Evolutionary conservation across 1,284 basidiomycete genomes (phyloP), one percentile per base, ranked within the genome.

Genomic region (Wolfiporia cocos): DNA sequence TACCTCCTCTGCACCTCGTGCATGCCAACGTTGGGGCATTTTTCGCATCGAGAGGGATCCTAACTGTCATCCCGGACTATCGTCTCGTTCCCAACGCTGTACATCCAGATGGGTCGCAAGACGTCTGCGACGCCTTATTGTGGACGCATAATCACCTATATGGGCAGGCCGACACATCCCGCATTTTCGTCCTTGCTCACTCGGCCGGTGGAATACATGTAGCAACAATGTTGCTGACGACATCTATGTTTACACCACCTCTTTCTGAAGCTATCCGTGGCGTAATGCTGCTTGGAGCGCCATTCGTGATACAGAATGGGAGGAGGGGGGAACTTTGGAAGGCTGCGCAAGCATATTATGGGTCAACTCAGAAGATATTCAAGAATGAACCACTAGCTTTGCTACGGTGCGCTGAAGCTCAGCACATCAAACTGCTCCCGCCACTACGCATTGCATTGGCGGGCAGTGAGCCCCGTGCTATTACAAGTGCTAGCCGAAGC

Each of bases 1-100:
- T 18, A 10, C 40, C 40, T 6, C 33, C 32, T 7, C 32, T 18
- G 21, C 17, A 41, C 29, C 40, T 41, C 23, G 23, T 35, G 14
- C 33, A 41, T 28, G 33, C 40, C 17, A 41, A 41, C 33, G 10
- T 41, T 19, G 40, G 40, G 9, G 40, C 40, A 3, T 41, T 34
- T 28, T 41, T 41, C 33, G 31, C 40, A 5, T 18, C 22, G 11
- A 35, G 22, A 41, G 40, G 40, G 12, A 41, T 41, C 33, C 6
- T 41, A 15, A 41, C 40, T 3, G 24, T 35, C 32, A 17, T 41
- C 22, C 20, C 32, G 21, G 40, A 41, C 24, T 41, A 41, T 29
- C 40, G 33, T 3, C 33, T 41, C 33, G 40, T 41, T 23, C 40
- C 40, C 14, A 14, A n/a, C 10, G 33, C 30, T 4, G 26, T 24